Evolutionary conservation across 768 basidiomycete species (phyloP).

Genomic region (Leucocoprinus leucothites): DNA sequence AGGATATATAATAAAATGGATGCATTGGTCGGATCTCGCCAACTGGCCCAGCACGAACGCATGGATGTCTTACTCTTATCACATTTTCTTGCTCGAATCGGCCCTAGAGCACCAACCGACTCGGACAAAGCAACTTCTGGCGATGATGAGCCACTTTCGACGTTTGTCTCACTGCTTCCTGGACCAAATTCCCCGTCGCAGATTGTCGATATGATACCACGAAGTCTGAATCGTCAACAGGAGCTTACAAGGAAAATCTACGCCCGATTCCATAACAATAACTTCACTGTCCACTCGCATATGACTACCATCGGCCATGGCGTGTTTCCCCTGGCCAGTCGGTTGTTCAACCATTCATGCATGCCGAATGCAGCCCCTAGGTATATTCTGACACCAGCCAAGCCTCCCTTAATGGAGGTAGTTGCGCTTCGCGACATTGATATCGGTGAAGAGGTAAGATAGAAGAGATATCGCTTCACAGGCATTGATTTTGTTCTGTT

Average conservation of each 20-base stretch:
- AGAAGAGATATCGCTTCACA: constrained; percentile 5
- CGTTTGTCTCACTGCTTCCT: constrained; percentile 41
- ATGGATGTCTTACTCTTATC: constrained; percentile 64
- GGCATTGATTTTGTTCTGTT: constrained; percentile 1
- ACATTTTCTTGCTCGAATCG: constrained; percentile 49
- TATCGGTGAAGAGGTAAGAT: constrained; percentile 60
- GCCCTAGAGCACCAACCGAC: constrained; percentile 12
- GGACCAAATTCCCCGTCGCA: neutral
- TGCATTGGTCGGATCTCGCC: constrained; percentile 43
- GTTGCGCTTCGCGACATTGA: constrained; percentile 57
- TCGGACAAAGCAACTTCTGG: constrained; percentile 19
- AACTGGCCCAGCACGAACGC: constrained; percentile 49
- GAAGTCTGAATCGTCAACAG: constrained; percentile 28
- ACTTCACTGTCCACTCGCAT: constrained; percentile 76
- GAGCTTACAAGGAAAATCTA: constrained; percentile 36
- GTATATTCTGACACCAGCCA: constrained; percentile 41
- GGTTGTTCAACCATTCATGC: constrained; percentile 84
- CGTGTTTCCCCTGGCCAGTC: constrained; percentile 72
- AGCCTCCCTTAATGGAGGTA: constrained; percentile 56
- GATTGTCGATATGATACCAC: constrained; percentile 2
- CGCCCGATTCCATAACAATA: constrained; percentile 74
- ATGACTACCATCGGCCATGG: constrained; percentile 69
- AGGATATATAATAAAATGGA: constrained; percentile 46
- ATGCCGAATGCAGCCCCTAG: constrained; percentile 67
- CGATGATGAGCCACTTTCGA: constrained; percentile 23